These are phyloP conservation scores for Termitomyces sp. DNA, from an alignment of 768 basidiomycete genomes.

Conservation along the genomic window DNA sequence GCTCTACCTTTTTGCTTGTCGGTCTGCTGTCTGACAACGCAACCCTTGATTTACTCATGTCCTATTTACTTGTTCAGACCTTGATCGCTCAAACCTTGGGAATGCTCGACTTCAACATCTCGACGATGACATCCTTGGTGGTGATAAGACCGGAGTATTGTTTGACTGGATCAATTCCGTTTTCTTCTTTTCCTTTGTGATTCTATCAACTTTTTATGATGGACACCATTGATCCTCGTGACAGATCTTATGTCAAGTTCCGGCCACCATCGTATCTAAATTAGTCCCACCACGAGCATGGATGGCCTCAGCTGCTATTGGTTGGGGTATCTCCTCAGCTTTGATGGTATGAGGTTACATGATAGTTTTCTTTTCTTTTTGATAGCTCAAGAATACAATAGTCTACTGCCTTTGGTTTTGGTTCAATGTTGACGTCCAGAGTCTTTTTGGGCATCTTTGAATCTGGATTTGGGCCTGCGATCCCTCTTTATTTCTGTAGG, in stretches of 20 bases:
- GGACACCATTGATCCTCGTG: background rate
- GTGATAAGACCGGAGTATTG: conserved; percentile 61
- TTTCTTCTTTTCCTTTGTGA: conserved; percentile 77
- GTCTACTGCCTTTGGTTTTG: conserved; percentile 58
- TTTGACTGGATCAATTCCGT: conserved; percentile 76
- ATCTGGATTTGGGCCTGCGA: conserved; percentile 71
- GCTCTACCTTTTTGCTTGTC: conserved; percentile 75
- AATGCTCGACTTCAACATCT: conserved; percentile 76
- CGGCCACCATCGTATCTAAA: conserved; percentile 61
- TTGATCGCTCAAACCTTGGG: conserved; percentile 76
- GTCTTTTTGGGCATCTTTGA: conserved; percentile 73
- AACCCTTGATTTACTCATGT: background rate
- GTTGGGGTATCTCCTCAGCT: conserved; percentile 75
- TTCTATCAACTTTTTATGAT: conserved; percentile 7
- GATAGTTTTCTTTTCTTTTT: background rate
- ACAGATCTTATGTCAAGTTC: conserved; percentile 67
- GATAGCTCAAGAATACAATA: conserved; percentile 19
- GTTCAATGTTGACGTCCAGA: conserved; percentile 51
- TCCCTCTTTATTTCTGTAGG: conserved; percentile 76
- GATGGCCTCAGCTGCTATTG: conserved; percentile 59
- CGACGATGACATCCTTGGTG: conserved; percentile 55
- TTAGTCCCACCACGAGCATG: conserved; percentile 62
- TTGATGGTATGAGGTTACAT: conserved; percentile 46
- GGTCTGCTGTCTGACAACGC: conserved; percentile 20
- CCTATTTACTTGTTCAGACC: conserved; percentile 27